These are phyloP conservation scores for Penicillium cinerascens DNA, from an alignment of 495 filamentous ascomycete species.

Conservation along the genomic window DNA sequence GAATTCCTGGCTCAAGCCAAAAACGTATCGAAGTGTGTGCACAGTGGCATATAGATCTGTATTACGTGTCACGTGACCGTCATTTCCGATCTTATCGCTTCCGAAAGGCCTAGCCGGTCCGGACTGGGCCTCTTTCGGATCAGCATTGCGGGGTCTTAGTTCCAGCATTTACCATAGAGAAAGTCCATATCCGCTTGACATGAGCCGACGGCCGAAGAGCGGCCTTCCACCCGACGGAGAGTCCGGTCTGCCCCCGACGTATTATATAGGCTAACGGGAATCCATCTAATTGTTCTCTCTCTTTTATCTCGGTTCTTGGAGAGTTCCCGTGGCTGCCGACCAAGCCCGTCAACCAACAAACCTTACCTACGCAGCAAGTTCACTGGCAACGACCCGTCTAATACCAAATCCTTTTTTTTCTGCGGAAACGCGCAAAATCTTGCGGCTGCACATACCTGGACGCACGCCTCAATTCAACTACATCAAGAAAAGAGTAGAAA, in stretches of 20 bases:
- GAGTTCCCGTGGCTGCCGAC: slow-evolving; percentile 6
- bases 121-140: slow-evolving; percentile 16
- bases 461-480: neutral
- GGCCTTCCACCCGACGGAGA: slow-evolving; percentile 16
- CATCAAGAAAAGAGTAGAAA: neutral
- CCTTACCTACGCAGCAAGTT: neutral
- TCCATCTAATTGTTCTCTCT: neutral
- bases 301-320: neutral
- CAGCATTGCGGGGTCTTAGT: slow-evolving; percentile 13
- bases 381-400: neutral
- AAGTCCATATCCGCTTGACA: slow-evolving; percentile 8
- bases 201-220: slow-evolving; percentile 15
- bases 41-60: neutral
- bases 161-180: neutral
- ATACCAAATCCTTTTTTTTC: neutral
- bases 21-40: no score
- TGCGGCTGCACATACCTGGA: neutral
- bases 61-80: slow-evolving; percentile 7
- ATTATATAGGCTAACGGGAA: slow-evolving; percentile 14
- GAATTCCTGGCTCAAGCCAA: no score
- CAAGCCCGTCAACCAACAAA: neutral
- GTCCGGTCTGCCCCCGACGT: slow-evolving; percentile 4
- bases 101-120: slow-evolving; percentile 13
- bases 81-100: slow-evolving; percentile 23
- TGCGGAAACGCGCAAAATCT: neutral